Evolutionary conservation across 148 eudicot genomes (phyloP), one percentile per base, ranked within the genome.

Genomic region (Talinum fruticosum): DNA sequence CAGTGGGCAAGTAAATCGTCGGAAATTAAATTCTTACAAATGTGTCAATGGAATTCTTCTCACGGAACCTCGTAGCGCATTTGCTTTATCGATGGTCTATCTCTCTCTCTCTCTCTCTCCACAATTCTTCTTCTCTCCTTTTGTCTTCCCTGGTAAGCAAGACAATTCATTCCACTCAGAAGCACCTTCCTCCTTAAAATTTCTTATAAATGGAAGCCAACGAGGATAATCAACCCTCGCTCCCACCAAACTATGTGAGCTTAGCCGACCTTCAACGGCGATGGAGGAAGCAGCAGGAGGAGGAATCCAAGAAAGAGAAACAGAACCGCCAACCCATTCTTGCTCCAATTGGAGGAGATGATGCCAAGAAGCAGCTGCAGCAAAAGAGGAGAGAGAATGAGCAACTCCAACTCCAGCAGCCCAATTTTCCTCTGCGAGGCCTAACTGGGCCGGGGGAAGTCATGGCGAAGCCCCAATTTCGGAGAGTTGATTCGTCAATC

Each of bases 161-260:
- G n/a, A n/a, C n/a, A n/a, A n/a, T n/a, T n/a, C n/a, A n/a, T n/a
- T n/a, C n/a, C n/a, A n/a, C n/a, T n/a, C n/a, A n/a, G n/a, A n/a
- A n/a, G n/a, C n/a, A n/a, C n/a, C n/a, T n/a, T n/a, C n/a, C n/a
- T n/a, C n/a, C n/a, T n/a, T n/a, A n/a, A n/a, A n/a, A n/a, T n/a
- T n/a, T n/a, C n/a, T n/a, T n/a, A n/a, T n/a, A n/a, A n/a, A n/a
- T n/a, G n/a, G n/a, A n/a, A n/a, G n/a, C n/a, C n/a, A n/a, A n/a
- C n/a, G n/a, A n/a, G n/a, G n/a, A 2, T 7, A 36, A 36, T 36
- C 32, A 72, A 13, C 32, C 78, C 2, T 29, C 74, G 1, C 32
- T 77, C 16, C 84, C 81, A 30, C 4, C 74, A n/a, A 77, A 82
- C 70, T 77, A 82, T 62, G 80, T 82, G 68, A 72, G 80, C 66